These are phyloP conservation scores for Cutaneotrichosporon spelunceum DNA, from an alignment of 1,284 basidiomycete species.

Conservation along the genomic window DNA sequence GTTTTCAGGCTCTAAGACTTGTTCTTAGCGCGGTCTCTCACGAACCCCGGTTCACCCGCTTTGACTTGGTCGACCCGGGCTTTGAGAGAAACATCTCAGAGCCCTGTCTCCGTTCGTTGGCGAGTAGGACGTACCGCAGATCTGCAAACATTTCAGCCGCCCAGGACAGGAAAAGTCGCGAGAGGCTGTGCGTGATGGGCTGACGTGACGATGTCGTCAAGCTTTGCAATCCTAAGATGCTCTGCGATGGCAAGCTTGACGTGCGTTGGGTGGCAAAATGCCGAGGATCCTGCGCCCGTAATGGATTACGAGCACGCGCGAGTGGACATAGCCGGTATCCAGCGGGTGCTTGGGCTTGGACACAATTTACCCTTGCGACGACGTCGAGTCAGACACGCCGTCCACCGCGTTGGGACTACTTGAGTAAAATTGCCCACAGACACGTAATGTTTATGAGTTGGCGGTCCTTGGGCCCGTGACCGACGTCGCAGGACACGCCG, in stretches of 20 bases:
- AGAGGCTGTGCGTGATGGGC: slow-evolving; percentile 70
- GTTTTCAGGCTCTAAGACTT: too few species aligned
- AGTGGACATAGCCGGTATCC: slow-evolving; percentile 77
- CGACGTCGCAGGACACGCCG: slow-evolving; percentile 77
- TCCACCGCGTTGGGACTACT: neutral
- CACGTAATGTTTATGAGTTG: slow-evolving; percentile 56
- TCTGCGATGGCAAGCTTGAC: slow-evolving; percentile 80
- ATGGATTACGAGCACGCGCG: slow-evolving; percentile 77
- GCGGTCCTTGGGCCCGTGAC: slow-evolving; percentile 70
- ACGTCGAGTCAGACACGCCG: neutral
- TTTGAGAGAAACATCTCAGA: slow-evolving; percentile 73
- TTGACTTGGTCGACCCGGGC: slow-evolving; percentile 69
- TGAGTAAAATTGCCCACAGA: neutral
- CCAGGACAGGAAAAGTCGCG: slow-evolving; percentile 67
- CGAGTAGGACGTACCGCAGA: slow-evolving; percentile 72
- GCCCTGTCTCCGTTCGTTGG: slow-evolving; percentile 62
- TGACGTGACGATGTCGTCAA: slow-evolving; percentile 63
- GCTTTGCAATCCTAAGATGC: slow-evolving; percentile 75
- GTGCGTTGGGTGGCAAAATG: slow-evolving; percentile 65
- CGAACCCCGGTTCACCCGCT: slow-evolving; percentile 76
- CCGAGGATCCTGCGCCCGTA: slow-evolving; percentile 83
- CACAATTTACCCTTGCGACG: slow-evolving; percentile 66
- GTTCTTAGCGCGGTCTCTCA: slow-evolving; percentile 49
- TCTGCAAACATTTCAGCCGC: slow-evolving; percentile 74
- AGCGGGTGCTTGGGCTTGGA: slow-evolving; percentile 82